A percentile compares a stretch with the other conserved stretches of the same genome.
phyloP scores from a whole-genome alignment of 192 early-diverging fungal species.

The Podila verticillata region DNA sequence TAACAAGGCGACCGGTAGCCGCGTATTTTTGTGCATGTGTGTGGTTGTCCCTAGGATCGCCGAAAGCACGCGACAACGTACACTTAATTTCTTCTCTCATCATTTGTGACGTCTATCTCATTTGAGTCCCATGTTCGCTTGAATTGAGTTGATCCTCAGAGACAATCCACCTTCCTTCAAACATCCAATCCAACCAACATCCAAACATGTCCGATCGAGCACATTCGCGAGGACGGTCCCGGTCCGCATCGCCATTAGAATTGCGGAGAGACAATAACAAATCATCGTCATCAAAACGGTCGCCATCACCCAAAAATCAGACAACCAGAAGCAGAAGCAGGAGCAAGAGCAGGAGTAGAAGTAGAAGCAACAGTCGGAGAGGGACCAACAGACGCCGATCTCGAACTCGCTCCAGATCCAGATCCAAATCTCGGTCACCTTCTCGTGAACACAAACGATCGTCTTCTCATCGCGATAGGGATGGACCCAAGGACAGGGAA shows the following conservation, averaged over 20 bases:
- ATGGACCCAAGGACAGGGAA: background rate
- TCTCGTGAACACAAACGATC: too few species aligned
- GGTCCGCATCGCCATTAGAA: background rate
- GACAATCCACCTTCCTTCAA: too few species aligned
- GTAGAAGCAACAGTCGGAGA: slow-evolving; percentile 1
- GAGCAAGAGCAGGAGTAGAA: background rate
- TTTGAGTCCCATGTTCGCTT: background rate
- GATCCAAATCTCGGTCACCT: too few species aligned
- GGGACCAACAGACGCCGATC: background rate
- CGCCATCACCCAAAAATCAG: background rate
- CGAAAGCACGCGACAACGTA: too few species aligned
- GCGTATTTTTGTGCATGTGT: too few species aligned
- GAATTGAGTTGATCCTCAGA: background rate
- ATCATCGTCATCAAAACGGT: background rate
- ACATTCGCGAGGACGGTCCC: background rate
- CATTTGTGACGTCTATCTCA: too few species aligned
- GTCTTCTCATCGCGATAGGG: background rate
- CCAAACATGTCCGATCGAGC: background rate
- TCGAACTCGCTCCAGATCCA: too few species aligned
- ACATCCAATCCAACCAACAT: background rate
- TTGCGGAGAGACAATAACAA: background rate
- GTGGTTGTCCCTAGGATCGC: too few species aligned
- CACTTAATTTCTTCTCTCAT: too few species aligned
- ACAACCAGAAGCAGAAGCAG: background rate
- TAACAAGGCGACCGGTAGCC: too few species aligned